Evolutionary conservation across 2,329 filamentous ascomycete species (phyloP), one percentile per base, ranked within the genome.

Genomic region (Microsporum ferrugineum): DNA sequence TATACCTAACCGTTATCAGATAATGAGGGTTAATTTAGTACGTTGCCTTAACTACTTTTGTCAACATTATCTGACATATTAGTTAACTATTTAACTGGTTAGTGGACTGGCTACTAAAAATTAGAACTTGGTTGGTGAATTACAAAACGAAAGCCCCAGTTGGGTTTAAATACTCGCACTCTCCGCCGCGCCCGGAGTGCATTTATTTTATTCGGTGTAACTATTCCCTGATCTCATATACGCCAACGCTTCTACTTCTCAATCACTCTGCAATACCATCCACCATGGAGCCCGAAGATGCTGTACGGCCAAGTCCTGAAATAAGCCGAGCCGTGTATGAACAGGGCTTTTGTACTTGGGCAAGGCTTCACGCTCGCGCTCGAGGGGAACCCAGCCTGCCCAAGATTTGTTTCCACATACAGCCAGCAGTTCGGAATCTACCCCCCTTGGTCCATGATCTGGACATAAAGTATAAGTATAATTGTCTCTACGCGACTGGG

Each of bases 361-460:
- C 51, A 34, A 34, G n/a, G 14, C 51, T 56, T 23, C 34, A 36
- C 34, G 10, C 6, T 34, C 31, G 34, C 17, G 51, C 51, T 36
- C 14, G 14, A n/a, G 12, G 14, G 8, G 51, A 56, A 23, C 31
- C 29, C n/a, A n/a, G 31, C n/a, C 34, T 62, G 23, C 57, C 60
- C 31, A 45, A 23, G 47, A 55, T 41, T 49, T 62, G 60, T 47
- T 62, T 62, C 57, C 57, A 60, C 5, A 5, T 62, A 5, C 45
- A 62, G 36, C 23, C 23, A n/a, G 47, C 51, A 56, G 7, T 60
- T 57, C 57, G 31, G 47, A 33, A 59, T 31, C 33, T 34, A 59
- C 60, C 60, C 34, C 56, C 33, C 23, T 58, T 58, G 27, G 14
- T 39, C 57, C 60, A 53, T 45, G 36, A 47, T 36, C 49, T 62